Conservation (phyloP, 140 eudicot species). For the Senecio squalidus region DNA sequence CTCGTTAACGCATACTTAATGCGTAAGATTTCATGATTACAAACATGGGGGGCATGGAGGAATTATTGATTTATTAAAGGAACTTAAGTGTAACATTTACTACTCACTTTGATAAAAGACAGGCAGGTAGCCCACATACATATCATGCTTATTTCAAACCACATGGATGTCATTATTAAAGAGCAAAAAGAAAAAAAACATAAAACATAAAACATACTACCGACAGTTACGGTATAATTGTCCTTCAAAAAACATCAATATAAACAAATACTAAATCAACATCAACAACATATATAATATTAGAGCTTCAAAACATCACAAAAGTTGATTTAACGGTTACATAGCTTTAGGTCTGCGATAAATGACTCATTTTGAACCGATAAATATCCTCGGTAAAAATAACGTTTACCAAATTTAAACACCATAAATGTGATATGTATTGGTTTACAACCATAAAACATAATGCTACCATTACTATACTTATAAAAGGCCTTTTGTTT, state of each 20-base stretch:
- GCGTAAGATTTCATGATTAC: slow-evolving; percentile 26
- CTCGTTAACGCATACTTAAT: background rate
- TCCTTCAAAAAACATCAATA: slow-evolving; percentile 12
- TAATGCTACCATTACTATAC: too few species aligned
- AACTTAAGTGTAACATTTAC: slow-evolving; percentile 30
- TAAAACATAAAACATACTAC: slow-evolving; percentile 21
- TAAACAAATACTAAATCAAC: background rate
- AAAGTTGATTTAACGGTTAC: background rate
- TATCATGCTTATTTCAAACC: slow-evolving; percentile 33
- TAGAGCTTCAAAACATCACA: background rate
- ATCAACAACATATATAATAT: background rate
- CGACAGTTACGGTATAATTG: slow-evolving; percentile 20
- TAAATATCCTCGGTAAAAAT: too few species aligned
- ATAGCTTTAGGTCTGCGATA: too few species aligned
- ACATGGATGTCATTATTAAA: slow-evolving; percentile 20
- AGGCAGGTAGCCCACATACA: slow-evolving; percentile 18
- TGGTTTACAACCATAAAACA: too few species aligned
- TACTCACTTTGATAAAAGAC: slow-evolving; percentile 23
- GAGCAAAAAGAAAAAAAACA: too few species aligned
- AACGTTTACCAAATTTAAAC: too few species aligned
- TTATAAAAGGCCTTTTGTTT: background rate
- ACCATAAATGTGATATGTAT: too few species aligned
- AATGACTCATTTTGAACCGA: too few species aligned
- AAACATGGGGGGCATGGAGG: slow-evolving; percentile 25
- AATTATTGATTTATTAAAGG: slow-evolving; percentile 24